phyloP scores from a whole-genome alignment of 73 alveolate genomes.

The Tetrahymena thermophila region DNA sequence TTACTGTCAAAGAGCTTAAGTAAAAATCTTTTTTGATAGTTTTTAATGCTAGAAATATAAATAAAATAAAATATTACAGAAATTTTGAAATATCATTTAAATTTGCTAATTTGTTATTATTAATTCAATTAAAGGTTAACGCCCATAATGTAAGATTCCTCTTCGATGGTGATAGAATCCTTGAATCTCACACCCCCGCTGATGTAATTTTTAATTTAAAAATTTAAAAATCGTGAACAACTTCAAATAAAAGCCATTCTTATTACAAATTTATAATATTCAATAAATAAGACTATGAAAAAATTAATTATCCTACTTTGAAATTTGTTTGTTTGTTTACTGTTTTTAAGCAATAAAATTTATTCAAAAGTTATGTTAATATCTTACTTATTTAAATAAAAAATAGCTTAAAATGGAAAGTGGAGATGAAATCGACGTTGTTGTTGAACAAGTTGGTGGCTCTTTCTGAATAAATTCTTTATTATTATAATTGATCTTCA shows the following conservation, averaged over 20 bases:
- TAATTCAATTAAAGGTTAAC: neutral
- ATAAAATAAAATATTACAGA: neutral
- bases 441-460: constrained; percentile 28
- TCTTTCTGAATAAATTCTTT: neutral
- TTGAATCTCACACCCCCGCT: constrained; percentile 22
- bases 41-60: neutral
- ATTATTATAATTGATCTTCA: neutral
- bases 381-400: neutral
- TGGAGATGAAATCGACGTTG: constrained; percentile 44
- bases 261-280: too few relatives aligned
- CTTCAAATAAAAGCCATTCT: neutral
- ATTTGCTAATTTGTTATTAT: neutral
- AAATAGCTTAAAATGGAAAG: constrained; percentile 15
- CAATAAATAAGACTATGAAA: too few relatives aligned
- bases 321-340: neutral
- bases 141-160: constrained; percentile 26
- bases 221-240: too few relatives aligned
- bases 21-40: neutral
- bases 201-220: neutral
- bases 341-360: too few relatives aligned
- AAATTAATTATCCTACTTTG: neutral
- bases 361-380: too few relatives aligned
- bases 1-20: constrained; percentile 30
- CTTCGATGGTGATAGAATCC: constrained; percentile 23
- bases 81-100: neutral